Evolutionary conservation across 2,329 filamentous ascomycete species (phyloP).

Genomic region (Nothopassalora personata): DNA sequence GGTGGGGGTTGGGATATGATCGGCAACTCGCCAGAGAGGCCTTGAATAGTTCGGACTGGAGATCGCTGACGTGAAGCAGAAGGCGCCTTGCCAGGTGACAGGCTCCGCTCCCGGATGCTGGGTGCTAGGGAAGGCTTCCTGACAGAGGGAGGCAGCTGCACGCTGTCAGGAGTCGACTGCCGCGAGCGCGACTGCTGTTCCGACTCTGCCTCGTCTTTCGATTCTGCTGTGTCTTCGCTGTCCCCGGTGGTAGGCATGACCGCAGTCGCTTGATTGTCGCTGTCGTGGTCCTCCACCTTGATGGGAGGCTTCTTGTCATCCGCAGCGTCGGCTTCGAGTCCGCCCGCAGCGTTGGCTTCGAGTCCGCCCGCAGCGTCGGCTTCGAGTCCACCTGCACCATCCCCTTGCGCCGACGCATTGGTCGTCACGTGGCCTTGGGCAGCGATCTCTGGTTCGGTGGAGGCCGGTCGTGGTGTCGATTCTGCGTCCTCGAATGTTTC

Average conservation of each 20-base stretch:
- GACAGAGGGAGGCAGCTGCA: slow-evolving; percentile 4
- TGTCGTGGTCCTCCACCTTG: not conserved
- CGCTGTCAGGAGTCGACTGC: slow-evolving; percentile 8
- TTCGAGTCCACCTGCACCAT: not conserved
- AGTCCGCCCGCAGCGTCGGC: not conserved
- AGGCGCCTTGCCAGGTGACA: slow-evolving; percentile 22
- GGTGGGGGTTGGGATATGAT: slow-evolving; percentile 49
- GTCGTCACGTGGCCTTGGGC: slow-evolving; percentile 21
- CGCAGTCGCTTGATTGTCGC: not conserved
- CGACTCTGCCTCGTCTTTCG: not conserved
- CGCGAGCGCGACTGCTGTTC: slow-evolving; percentile 6
- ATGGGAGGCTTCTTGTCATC: slow-evolving; percentile 2
- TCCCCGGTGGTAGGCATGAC: not conserved
- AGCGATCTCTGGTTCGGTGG: slow-evolving; percentile 11
- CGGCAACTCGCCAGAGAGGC: slow-evolving; percentile 66
- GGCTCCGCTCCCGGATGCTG: slow-evolving; percentile 13
- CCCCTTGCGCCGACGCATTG: not conserved
- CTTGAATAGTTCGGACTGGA: slow-evolving; percentile 47
- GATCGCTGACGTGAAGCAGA: slow-evolving; percentile 21
- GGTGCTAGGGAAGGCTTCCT: not conserved
- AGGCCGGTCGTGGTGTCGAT: slow-evolving; percentile 12
- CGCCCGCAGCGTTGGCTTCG: not conserved
- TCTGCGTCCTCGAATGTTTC: slow-evolving; percentile 77
- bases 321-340: not conserved
- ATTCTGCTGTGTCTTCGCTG: not conserved